Evolutionary conservation across 768 basidiomycete genomes (phyloP).

Genomic region (Lentinula sp.): DNA sequence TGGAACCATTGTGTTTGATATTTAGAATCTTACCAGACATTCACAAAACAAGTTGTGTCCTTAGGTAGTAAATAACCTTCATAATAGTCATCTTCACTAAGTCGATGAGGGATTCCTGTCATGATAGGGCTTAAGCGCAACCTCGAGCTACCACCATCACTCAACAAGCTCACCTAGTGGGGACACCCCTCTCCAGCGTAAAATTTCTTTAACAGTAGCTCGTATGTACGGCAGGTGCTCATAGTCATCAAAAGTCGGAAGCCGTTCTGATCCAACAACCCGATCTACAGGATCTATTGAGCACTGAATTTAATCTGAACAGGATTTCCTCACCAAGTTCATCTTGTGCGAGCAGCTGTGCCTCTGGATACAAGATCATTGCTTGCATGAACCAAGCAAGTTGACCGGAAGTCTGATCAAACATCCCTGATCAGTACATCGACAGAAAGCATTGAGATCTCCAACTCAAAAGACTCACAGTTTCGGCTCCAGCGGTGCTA

Average conservation of each 20-base stretch:
- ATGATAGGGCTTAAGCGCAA: not conserved
- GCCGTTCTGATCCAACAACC: conserved; percentile 22
- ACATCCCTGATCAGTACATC: not conserved
- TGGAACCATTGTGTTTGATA: no score
- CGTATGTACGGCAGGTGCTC: conserved; percentile 25
- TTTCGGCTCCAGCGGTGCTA: not conserved
- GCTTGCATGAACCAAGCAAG: conserved; percentile 27
- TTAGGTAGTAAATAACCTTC: conserved; percentile 8
- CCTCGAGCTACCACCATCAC: not conserved
- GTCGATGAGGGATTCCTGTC: not conserved
- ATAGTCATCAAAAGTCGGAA: conserved; percentile 29
- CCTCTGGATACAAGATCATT: conserved; percentile 28
- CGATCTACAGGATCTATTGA: conserved; percentile 13
- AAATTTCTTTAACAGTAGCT: conserved; percentile 28
- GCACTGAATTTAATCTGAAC: not conserved
- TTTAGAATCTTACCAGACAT: conserved; percentile 5
- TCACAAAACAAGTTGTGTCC: not conserved
- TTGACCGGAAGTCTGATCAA: conserved; percentile 28
- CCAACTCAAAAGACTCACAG: not conserved
- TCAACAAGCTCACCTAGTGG: conserved; percentile 21
- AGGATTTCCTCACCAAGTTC: conserved; percentile 17
- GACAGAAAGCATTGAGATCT: not conserved
- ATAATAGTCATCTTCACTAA: conserved; percentile 9
- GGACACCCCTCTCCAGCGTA: conserved; percentile 24
- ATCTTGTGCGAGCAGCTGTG: conserved; percentile 27